These are phyloP conservation scores for Trametes sp. DNA, from an alignment of 1,284 basidiomycete species.

Conservation along the genomic window DNA sequence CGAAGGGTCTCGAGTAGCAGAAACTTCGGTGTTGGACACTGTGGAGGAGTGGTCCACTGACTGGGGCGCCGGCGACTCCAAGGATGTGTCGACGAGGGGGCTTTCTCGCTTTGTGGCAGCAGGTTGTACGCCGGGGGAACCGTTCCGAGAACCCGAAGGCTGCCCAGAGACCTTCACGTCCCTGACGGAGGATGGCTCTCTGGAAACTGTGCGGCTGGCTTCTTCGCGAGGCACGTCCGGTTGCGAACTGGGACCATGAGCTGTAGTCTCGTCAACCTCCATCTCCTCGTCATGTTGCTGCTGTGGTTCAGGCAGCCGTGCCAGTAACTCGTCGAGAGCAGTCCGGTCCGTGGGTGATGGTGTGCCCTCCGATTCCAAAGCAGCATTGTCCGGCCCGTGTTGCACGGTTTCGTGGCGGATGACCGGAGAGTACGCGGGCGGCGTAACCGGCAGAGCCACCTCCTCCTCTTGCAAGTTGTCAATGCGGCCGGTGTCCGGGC, in stretches of 20 bases:
- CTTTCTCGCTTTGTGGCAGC: background rate
- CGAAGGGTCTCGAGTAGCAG: constrained; percentile 17
- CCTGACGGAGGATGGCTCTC: constrained; percentile 6
- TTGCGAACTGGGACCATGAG: background rate
- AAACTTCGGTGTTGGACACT: constrained; percentile 6
- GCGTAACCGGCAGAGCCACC: constrained; percentile 32
- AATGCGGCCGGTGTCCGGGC: constrained; percentile 49
- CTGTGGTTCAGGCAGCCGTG: background rate
- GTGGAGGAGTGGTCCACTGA: constrained; percentile 15
- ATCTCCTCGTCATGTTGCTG: constrained; percentile 20
- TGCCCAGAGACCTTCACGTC: background rate
- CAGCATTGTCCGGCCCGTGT: constrained; percentile 4
- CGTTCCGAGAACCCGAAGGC: no score
- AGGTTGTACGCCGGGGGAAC: background rate
- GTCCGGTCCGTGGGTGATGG: no score
- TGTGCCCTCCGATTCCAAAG: constrained; percentile 36
- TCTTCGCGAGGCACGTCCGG: background rate
- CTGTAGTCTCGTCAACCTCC: constrained; percentile 31
- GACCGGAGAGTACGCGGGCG: constrained; percentile 32
- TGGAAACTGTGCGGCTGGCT: constrained; percentile 1
- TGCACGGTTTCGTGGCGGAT: constrained; percentile 1
- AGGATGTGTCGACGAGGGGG: constrained; percentile 3
- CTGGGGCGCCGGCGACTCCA: constrained; percentile 17
- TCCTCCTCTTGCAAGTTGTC: constrained; percentile 38
- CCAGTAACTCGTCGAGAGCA: no score